Percentiles rank a stretch among this genome's conserved stretches.
phyloP scores from a whole-genome alignment of 176 grass and related monocot genomes.

The Eleusine coracana region DNA sequence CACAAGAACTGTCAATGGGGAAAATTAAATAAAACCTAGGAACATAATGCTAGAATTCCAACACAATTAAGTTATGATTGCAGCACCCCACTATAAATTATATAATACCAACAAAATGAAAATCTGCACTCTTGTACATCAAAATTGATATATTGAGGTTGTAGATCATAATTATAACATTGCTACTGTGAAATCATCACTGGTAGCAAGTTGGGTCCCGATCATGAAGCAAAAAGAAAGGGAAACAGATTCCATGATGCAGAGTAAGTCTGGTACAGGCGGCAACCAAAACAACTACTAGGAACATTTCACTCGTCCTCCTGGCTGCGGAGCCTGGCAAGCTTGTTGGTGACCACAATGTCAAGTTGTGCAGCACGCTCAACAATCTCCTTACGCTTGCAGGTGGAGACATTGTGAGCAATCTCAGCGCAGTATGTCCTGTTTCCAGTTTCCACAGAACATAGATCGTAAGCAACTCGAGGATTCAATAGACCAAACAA shows the following conservation, averaged over 20 bases:
- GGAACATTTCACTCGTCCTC: conserved; percentile 60
- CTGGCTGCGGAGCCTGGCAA: conserved; percentile 71
- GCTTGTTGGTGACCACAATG: conserved; percentile 73
- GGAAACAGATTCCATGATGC: conserved; percentile 3
- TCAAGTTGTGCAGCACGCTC: conserved; percentile 74
- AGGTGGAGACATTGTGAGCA: conserved; percentile 59
- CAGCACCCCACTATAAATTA: not conserved
- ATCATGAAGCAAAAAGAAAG: conserved; percentile 7
- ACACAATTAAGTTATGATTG: not conserved
- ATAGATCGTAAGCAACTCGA: not conserved
- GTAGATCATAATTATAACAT: not conserved
- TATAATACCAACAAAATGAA: not conserved
- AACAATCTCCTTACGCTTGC: conserved; percentile 72
- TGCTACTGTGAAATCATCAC: not conserved
- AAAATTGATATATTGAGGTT: conserved; percentile 9
- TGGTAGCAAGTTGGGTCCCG: not conserved
- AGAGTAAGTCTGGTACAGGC: conserved; percentile 15
- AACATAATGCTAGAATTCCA: not conserved
- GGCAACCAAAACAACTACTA: conserved; percentile 13
- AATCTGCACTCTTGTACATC: not conserved
- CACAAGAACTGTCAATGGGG: not conserved
- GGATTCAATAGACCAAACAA: not conserved
- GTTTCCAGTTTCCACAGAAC: not conserved
- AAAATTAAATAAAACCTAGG: not conserved
- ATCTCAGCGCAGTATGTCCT: conserved; percentile 77